A percentile compares a stretch with the other conserved stretches of the same genome.
Evolutionary conservation across 495 filamentous ascomycete species (phyloP).

Genomic region (Cetradonia linearis): DNA sequence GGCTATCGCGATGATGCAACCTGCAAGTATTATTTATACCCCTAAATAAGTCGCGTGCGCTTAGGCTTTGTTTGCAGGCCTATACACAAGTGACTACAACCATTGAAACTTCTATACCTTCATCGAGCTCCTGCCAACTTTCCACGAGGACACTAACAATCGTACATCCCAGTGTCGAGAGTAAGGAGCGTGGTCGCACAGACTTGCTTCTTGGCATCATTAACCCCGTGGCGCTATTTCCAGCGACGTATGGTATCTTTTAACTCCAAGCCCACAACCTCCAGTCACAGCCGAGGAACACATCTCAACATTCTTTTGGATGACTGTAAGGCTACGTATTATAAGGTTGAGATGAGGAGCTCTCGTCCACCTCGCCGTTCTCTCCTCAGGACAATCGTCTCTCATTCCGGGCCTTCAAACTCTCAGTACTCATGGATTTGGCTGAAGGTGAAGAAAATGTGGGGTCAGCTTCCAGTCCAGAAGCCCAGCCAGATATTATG

Average conservation of each 20-base stretch:
- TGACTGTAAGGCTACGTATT: background rate
- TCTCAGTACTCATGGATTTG: background rate
- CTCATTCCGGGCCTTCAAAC: background rate
- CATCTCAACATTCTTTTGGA: background rate
- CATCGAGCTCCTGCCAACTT: background rate
- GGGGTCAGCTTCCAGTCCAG: background rate
- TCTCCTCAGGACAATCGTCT: background rate
- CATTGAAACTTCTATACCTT: background rate
- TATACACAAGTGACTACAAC: background rate
- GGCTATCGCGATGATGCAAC: conserved; percentile 12
- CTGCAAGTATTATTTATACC: no score
- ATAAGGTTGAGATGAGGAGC: conserved; percentile 3
- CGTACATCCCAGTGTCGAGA: background rate
- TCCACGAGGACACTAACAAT: background rate
- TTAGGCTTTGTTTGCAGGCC: background rate
- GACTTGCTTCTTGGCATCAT: conserved; percentile 3
- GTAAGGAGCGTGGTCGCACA: background rate
- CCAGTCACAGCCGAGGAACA: background rate
- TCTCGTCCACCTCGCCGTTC: conserved; percentile 4
- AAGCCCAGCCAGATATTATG: conserved; percentile 47
- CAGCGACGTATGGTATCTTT: conserved; percentile 8
- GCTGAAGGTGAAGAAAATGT: background rate
- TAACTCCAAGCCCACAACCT: background rate
- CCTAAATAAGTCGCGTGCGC: conserved; percentile 3
- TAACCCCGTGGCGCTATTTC: conserved; percentile 4